phyloP scores from a whole-genome alignment of 345 rosid genomes.

The Hibiscus tridactylites region DNA sequence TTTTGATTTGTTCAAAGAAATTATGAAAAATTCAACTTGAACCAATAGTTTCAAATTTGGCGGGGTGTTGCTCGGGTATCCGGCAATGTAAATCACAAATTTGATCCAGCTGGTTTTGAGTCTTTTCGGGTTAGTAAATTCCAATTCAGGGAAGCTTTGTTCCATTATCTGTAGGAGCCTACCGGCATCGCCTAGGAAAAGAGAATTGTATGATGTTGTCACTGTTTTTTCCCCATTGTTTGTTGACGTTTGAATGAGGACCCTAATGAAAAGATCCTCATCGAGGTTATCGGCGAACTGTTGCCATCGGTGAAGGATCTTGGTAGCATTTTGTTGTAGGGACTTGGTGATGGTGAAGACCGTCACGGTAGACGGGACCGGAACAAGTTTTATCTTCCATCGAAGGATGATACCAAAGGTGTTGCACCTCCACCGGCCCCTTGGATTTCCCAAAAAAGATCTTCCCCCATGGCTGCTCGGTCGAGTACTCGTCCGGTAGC shows the following conservation, averaged over 20 bases:
- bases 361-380: slow-evolving; percentile 53
- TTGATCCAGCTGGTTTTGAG: slow-evolving; percentile 59
- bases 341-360: slow-evolving; percentile 49
- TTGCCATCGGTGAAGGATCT: slow-evolving; percentile 49
- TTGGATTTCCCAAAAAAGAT: slow-evolving; percentile 63
- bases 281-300: slow-evolving; percentile 40
- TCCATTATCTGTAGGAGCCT: slow-evolving; percentile 38
- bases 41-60: too few relatives aligned
- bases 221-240: slow-evolving; percentile 23
- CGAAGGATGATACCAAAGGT: slow-evolving; percentile 52
- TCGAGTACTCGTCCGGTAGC: slow-evolving; percentile 46
- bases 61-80: slow-evolving; percentile 27
- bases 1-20: slow-evolving; percentile 7
- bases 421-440: slow-evolving; percentile 76
- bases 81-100: slow-evolving; percentile 45
- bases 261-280: slow-evolving; percentile 49
- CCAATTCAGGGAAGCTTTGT: slow-evolving; percentile 49
- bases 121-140: slow-evolving; percentile 28
- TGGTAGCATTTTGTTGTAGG: slow-evolving; percentile 34
- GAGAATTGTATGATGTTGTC: slow-evolving; percentile 23
- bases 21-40: not conserved
- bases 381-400: slow-evolving; percentile 63
- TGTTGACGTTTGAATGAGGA: slow-evolving; percentile 26
- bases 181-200: slow-evolving; percentile 37
- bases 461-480: slow-evolving; percentile 55